Evolutionary conservation across 371 early-diverging fungal species (phyloP).

Genomic region (Fennellomyces sp.): DNA sequence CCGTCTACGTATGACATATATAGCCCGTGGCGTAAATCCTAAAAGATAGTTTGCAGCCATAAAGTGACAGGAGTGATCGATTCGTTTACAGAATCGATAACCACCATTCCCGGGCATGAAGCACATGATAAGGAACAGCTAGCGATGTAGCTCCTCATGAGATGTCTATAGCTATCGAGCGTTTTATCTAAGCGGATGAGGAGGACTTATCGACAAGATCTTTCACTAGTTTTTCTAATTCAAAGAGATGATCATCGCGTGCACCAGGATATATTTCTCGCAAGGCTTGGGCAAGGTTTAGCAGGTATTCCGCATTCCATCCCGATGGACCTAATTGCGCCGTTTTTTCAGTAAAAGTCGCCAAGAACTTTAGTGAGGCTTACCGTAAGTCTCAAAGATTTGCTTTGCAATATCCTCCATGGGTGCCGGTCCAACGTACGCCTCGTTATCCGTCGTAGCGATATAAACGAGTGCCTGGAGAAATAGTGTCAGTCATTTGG

Average conservation of each 20-base stretch:
- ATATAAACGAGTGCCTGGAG: conserved; percentile 80
- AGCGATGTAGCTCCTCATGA: too few species aligned
- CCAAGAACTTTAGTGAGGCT: not conserved
- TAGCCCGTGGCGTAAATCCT: too few species aligned
- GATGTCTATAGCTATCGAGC: not conserved
- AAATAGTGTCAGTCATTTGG: not conserved
- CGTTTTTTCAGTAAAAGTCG: not conserved
- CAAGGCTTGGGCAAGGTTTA: conserved; percentile 70
- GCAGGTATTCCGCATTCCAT: conserved; percentile 76
- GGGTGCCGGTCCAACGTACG: conserved; percentile 80
- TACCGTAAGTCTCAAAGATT: conserved; percentile 71
- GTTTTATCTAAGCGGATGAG: not conserved
- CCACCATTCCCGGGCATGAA: too few species aligned
- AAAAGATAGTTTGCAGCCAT: too few species aligned
- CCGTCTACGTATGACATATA: too few species aligned
- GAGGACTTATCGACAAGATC: not conserved
- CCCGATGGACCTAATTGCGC: conserved; percentile 68
- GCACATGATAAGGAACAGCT: too few species aligned
- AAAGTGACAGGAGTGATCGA: too few species aligned
- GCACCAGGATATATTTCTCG: conserved; percentile 62
- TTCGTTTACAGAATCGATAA: too few species aligned
- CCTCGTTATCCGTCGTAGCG: conserved; percentile 78
- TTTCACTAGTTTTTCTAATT: conserved; percentile 60
- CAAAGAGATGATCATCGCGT: conserved; percentile 65
- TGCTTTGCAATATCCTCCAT: conserved; percentile 72